Conservation (phyloP, 2,329 filamentous ascomycete genomes). For the Epichloe brachyelytri region DNA sequence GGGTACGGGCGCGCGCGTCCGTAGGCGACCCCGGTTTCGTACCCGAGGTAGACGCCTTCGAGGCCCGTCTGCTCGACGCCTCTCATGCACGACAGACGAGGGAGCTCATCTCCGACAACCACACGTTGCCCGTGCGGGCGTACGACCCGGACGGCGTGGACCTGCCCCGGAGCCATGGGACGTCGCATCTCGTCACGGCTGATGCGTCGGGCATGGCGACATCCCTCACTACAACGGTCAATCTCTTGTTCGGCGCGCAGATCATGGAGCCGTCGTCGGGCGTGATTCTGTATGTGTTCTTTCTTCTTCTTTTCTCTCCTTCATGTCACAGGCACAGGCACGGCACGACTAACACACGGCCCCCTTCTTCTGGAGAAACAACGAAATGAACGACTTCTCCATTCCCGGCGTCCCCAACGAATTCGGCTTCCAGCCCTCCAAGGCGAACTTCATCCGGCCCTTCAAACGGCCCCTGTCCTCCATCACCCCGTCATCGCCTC, state of each 20-base stretch:
- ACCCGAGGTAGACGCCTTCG: constrained; percentile 45
- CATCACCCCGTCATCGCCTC: constrained; percentile 65
- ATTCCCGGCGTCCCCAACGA: constrained; percentile 66
- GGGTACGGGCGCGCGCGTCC: constrained; percentile 65
- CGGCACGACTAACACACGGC: not conserved
- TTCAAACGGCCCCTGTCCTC: constrained; percentile 75
- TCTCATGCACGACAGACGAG: constrained; percentile 47
- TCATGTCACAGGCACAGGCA: not conserved
- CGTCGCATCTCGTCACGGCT: constrained; percentile 58
- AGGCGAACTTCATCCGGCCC: constrained; percentile 68
- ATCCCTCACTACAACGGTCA: constrained; percentile 76
- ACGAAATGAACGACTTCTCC: constrained; percentile 70
- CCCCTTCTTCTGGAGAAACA: constrained; percentile 27
- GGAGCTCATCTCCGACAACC: constrained; percentile 54
- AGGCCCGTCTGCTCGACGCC: constrained; percentile 53
- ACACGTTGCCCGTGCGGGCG: constrained; percentile 56
- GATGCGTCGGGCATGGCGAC: constrained; percentile 65
- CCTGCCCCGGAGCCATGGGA: constrained; percentile 57
- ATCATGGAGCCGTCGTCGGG: constrained; percentile 73
- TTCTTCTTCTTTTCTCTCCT: not conserved
- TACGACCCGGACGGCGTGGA: constrained; percentile 62
- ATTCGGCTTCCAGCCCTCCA: constrained; percentile 73
- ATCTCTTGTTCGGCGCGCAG: constrained; percentile 70
- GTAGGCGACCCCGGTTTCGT: constrained; percentile 77
- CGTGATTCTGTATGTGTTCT: constrained; percentile 47